Evolutionary conservation across 768 basidiomycete genomes (phyloP), one percentile per base, ranked within the genome.

Genomic region (Daedalea quercina): DNA sequence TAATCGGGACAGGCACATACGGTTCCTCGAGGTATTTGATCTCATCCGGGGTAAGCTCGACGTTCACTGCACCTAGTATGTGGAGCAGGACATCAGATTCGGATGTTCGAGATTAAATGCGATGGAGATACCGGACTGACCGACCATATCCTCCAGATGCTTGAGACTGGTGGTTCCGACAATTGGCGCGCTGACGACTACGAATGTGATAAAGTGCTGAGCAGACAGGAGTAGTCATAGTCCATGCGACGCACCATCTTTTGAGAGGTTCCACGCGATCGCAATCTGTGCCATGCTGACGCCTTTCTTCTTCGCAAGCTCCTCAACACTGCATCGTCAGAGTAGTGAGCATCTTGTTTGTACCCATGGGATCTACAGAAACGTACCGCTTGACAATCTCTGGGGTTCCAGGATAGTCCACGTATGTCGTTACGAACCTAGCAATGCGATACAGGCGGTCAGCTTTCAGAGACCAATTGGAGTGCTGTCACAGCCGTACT

Each of bases 1-100:
- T 60, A 11, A 80, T 66, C 1, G 54, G 54, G 50, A 70, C 67
- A 1, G 79, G 68, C 35, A 59, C 42, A 67, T 86, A 85, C 0
- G 77, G 73, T 55, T 79, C 75, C 52, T 77, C 75, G 37, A 87
- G 72, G 48, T 71, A 72, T 62, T 77, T 74, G 42, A 79, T 68
- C 57, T 87, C 84, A n/a, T 84, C 81, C 2, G 70, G 65, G 0
- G 76, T 76, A 35, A 85, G 70, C 51, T 73, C 67, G 28, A 84
- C 56, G 47, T 80, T 58, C 15, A 78, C 67, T 4, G 28, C 49
- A 17, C 42, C 28, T 34, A 1, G 12, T 7, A 19, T 22, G n/a
- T n/a, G 28, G 23, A 24, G 33, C 9, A 35, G 23, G 12, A n/a
- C 34, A 50, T 22, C 17, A 22, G 44, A 4, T 9, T 20, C 22